These are phyloP conservation scores for Strobilomyces echinocephalus DNA, from an alignment of 768 basidiomycete species.

Conservation along the genomic window DNA sequence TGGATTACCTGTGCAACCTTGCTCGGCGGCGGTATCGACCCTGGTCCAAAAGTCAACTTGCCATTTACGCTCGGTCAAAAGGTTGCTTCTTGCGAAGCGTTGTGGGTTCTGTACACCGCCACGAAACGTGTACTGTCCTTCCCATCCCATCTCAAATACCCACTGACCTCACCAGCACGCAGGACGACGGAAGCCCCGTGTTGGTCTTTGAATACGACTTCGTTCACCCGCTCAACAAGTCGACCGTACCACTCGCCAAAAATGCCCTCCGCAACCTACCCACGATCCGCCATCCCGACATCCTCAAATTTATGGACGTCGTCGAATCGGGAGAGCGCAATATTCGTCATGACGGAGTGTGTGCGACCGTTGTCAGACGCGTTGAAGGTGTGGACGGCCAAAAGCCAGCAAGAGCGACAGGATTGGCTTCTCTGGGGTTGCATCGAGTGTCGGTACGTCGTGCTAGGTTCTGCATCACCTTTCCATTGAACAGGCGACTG, in stretches of 20 bases:
- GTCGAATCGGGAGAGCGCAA: conserved; percentile 81
- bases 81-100: conserved; percentile 60
- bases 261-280: conserved; percentile 89
- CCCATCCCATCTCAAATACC: conserved; percentile 2
- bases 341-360: conserved; percentile 94
- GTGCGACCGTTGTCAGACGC: conserved; percentile 68
- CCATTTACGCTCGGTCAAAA: conserved; percentile 82
- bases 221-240: conserved; percentile 52
- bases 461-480: not conserved
- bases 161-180: conserved; percentile 16
- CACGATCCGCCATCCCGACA: conserved; percentile 90
- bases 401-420: conserved; percentile 60
- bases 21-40: conserved; percentile 81
- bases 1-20: conserved; percentile 80
- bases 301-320: conserved; percentile 92
- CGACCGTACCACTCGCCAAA: conserved; percentile 69
- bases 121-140: conserved; percentile 66
- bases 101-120: conserved; percentile 85
- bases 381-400: conserved; percentile 58
- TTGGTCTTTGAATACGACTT: conserved; percentile 93
- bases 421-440: conserved; percentile 92
- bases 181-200: conserved; percentile 86
- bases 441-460: conserved; percentile 75
- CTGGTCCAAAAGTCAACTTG: conserved; percentile 87
- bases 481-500: not conserved